A percentile compares a stretch with the other conserved stretches of the same genome.
These are phyloP conservation scores for Yamadazyma siamensis DNA, from an alignment of 1,139 yeast genomes.

Conservation along the genomic window DNA sequence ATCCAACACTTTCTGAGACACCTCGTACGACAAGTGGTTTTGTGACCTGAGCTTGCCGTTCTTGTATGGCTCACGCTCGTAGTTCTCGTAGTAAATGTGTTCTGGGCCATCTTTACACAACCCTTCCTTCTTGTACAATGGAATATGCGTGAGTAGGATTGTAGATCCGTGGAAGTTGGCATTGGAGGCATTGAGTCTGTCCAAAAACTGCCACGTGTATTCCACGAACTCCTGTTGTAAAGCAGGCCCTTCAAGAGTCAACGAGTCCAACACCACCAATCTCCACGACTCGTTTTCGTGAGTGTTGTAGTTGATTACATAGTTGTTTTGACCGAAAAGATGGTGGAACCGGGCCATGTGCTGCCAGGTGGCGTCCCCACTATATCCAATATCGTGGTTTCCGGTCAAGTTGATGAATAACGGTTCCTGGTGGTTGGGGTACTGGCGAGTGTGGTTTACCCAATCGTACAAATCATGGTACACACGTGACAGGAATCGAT, in stretches of 20 bases:
- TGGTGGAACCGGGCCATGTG: slow-evolving; percentile 76
- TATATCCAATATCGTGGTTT: slow-evolving; percentile 93
- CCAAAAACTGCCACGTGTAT: slow-evolving; percentile 71
- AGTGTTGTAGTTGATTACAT: slow-evolving; percentile 64
- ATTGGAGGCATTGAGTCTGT: slow-evolving; percentile 48
- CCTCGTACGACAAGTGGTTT: slow-evolving; percentile 70
- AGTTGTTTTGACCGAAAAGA: slow-evolving; percentile 82
- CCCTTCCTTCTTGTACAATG: slow-evolving; percentile 77
- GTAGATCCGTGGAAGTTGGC: slow-evolving; percentile 69
- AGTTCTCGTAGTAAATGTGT: slow-evolving; percentile 51
- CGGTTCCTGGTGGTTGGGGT: slow-evolving; percentile 42
- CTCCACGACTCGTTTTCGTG: slow-evolving; percentile 73
- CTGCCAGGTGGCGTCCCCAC: slow-evolving; percentile 92
- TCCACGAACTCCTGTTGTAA: slow-evolving; percentile 65
- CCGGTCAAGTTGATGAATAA: slow-evolving; percentile 82
- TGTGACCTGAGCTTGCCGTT: slow-evolving; percentile 76
- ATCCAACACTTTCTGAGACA: slow-evolving; percentile 64
- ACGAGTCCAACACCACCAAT: slow-evolving; percentile 77
- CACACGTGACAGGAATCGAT: slow-evolving; percentile 46
- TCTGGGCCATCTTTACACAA: slow-evolving; percentile 84
- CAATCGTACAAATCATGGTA: slow-evolving; percentile 65
- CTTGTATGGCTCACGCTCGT: slow-evolving; percentile 60
- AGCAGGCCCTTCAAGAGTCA: slow-evolving; percentile 89
- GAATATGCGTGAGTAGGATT: slow-evolving; percentile 82
- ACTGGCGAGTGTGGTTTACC: slow-evolving; percentile 38